A percentile compares a stretch with the other conserved stretches of the same genome.
These are phyloP conservation scores for Fusarium sp. DNA, from an alignment of 2,329 filamentous ascomycete species.

Conservation along the genomic window DNA sequence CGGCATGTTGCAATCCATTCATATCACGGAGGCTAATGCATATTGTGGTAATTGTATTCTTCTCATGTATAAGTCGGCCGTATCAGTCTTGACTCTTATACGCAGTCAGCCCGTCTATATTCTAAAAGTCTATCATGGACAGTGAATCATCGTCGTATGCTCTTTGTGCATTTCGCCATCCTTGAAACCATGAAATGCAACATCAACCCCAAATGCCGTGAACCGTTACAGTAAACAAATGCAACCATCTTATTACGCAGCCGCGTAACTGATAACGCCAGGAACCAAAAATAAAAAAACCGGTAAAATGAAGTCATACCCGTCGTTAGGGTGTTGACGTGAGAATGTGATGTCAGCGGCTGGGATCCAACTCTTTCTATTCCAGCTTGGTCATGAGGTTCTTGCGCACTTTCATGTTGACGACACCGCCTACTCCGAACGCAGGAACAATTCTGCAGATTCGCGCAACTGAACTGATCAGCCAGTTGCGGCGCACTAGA, in stretches of 20 bases:
- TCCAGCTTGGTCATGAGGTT: constrained; percentile 73
- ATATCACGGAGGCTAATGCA: neutral
- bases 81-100: constrained; percentile 7
- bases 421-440: constrained; percentile 88
- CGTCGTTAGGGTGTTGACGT: neutral
- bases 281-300: neutral
- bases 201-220: constrained; percentile 6
- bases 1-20: neutral
- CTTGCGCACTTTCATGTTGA: constrained; percentile 79
- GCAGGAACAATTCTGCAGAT: constrained; percentile 89
- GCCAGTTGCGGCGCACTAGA: constrained; percentile 80
- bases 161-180: constrained; percentile 15
- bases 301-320: neutral
- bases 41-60: neutral
- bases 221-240: constrained; percentile 18
- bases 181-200: constrained; percentile 14
- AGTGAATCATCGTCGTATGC: constrained; percentile 20
- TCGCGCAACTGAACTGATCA: constrained; percentile 77
- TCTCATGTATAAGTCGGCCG: neutral
- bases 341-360: constrained; percentile 1
- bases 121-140: constrained; percentile 31
- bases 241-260: constrained; percentile 13
- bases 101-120: constrained; percentile 17
- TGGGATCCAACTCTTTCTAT: constrained; percentile 27
- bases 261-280: constrained; percentile 24